These are phyloP conservation scores for Trypanosomatidae sp. DNA, from an alignment of 208 protist species.

Conservation along the genomic window DNA sequence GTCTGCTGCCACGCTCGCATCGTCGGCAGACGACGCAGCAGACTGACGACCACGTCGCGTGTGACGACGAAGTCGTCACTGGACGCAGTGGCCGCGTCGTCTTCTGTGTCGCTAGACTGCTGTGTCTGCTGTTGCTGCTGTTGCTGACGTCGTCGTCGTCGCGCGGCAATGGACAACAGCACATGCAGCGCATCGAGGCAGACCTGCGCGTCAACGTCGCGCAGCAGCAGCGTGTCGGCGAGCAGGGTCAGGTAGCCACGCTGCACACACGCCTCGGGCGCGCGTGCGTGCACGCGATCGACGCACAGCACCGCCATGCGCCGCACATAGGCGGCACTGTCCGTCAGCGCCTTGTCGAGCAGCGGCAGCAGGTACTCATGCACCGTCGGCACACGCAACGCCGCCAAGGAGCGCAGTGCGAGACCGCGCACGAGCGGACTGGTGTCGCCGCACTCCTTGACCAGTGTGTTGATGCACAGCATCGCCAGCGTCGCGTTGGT, in stretches of 20 bases:
- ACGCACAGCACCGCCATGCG: constrained; percentile 84
- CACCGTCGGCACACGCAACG: constrained; percentile 43
- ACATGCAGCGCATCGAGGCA: constrained; percentile 61
- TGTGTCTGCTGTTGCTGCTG: too few relatives aligned
- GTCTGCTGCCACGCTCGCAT: constrained; percentile 83
- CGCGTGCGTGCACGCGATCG: constrained; percentile 64
- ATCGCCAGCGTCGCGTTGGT: constrained; percentile 87
- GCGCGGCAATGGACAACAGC: constrained; percentile 70
- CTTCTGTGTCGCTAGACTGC: too few relatives aligned
- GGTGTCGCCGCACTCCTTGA: constrained; percentile 88
- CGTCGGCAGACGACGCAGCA: constrained; percentile 66
- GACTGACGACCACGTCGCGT: constrained; percentile 60
- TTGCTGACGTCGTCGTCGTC: too few relatives aligned
- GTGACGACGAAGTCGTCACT: constrained; percentile 31
- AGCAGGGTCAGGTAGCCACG: constrained; percentile 17
- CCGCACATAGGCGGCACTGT: constrained; percentile 90
- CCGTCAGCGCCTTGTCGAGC: constrained; percentile 55
- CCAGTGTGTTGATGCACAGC: constrained; percentile 93
- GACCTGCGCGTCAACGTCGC: constrained; percentile 82
- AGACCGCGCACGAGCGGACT: constrained; percentile 93
- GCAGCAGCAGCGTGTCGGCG: constrained; percentile 58
- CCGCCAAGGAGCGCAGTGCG: constrained; percentile 88
- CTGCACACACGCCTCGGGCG: constrained; percentile 26
- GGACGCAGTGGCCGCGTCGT: too few relatives aligned
- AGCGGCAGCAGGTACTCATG: constrained; percentile 76